Evolutionary conservation across 1,284 basidiomycete genomes (phyloP), one percentile per base, ranked within the genome.

Genomic region (Leccinum griseonigrum): DNA sequence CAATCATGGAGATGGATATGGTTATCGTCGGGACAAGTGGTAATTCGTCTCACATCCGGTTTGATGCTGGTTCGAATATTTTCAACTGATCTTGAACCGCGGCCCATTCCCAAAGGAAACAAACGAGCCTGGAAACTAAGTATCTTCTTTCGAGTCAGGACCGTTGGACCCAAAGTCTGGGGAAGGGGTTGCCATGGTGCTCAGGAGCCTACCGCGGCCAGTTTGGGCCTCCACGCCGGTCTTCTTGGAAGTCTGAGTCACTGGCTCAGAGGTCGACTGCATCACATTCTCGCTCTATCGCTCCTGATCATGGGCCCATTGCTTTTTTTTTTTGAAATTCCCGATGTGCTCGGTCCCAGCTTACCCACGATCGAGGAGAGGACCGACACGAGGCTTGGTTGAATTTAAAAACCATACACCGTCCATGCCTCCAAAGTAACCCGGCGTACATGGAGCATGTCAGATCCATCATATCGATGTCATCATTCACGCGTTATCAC

Each of bases 401-500:
- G 48, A 13, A 26, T 26, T n/a, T 28, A 16, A 57, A 43, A 46
- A 46, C n/a, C n/a, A 43, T 43, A 18, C 40, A 43, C n/a, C n/a
- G n/a, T 18, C n/a, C 40, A 46, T 9, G 54, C 56, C 51, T 16
- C 57, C 56, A 54, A 58, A 64, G 50, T 43, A 43, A 54, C n/a
- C n/a, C 4, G 22, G 22, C 22, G 22, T 36, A 48, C 36, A 16
- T 18, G 40, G 40, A n/a, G 40, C 10, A 18, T 43, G 40, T 18
- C 40, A 18, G 40, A 5, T 11, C 40, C 36, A 61, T n/a, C 4
- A n/a, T 36, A 10, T 63, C 64, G 50, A 43, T 56, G 50, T n/a
- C 53, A 29, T 38, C 32, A 60, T 38, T 26, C 57, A 53, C 67
- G 29, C 58, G n/a, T 40, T 71, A 68, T 68, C 67, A 57, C 67